Percentiles rank a stretch among this genome's conserved stretches.
Conservation (phyloP, 345 rosid genomes). For the Brassica carinata region DNA sequence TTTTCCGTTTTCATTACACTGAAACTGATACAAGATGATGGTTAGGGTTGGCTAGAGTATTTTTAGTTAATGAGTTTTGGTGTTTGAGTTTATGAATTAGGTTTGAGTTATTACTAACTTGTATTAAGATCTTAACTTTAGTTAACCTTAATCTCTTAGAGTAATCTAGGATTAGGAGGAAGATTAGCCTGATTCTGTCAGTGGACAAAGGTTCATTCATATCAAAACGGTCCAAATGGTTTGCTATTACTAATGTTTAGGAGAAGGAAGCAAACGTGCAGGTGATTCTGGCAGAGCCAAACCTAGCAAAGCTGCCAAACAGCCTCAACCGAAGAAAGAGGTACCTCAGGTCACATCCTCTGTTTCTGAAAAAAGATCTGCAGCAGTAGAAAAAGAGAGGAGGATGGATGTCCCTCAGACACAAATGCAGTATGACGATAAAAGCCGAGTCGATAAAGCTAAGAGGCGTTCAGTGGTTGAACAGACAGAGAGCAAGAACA, state of each 20-base stretch:
- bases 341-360: slow-evolving; percentile 43
- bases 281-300: slow-evolving; percentile 41
- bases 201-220: neutral
- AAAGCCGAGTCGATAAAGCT: slow-evolving; percentile 71
- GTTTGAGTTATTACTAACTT: too few species aligned
- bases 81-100: neutral
- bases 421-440: slow-evolving; percentile 80
- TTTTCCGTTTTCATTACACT: neutral
- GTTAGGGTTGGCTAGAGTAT: neutral
- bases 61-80: neutral
- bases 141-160: too few species aligned
- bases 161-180: neutral
- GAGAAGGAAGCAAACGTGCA: slow-evolving; percentile 49
- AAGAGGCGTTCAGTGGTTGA: slow-evolving; percentile 67
- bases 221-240: slow-evolving; percentile 1
- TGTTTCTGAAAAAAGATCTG: slow-evolving; percentile 51
- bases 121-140: too few species aligned
- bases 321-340: slow-evolving; percentile 58
- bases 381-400: slow-evolving; percentile 58
- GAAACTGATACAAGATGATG: neutral
- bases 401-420: slow-evolving; percentile 70
- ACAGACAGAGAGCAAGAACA: slow-evolving; percentile 69
- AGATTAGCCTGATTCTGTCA: neutral
- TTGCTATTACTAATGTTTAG: slow-evolving; percentile 35
- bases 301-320: slow-evolving; percentile 49